phyloP scores from a whole-genome alignment of 805 yeast genomes.

The Maudiozyma pseudohumilis region DNA sequence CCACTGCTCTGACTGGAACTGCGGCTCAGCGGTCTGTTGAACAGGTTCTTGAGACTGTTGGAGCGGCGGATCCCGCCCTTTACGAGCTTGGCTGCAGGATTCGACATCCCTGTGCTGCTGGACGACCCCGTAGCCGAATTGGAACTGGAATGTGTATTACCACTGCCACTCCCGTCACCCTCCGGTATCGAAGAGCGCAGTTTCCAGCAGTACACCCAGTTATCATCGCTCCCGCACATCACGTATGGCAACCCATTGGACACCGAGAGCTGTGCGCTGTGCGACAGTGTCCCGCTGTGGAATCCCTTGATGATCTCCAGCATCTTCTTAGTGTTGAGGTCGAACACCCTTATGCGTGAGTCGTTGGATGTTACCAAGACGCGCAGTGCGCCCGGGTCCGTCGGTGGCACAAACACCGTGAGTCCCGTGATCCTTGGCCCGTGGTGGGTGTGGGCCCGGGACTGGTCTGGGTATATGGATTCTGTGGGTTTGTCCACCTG shows the following conservation, averaged over 20 bases:
- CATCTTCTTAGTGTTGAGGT: constrained; percentile 42
- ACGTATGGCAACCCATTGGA: constrained; percentile 21
- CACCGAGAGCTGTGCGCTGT: constrained; percentile 38
- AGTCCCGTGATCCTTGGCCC: constrained; percentile 72
- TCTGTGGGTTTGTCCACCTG: constrained; percentile 7
- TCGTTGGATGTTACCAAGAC: constrained; percentile 71
- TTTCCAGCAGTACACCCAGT: constrained; percentile 78
- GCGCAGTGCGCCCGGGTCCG: constrained; percentile 27
- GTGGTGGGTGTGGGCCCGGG: constrained; percentile 14
- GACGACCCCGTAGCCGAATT: too few species aligned
- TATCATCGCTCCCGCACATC: constrained; percentile 79
- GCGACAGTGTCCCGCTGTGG: constrained; percentile 59
- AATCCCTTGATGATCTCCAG: constrained; percentile 66
- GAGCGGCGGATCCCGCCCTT: constrained; percentile 7
- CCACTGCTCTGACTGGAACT: constrained; percentile 6
- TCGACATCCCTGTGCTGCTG: too few species aligned
- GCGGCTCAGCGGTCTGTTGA: constrained; percentile 7
- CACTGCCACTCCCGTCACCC: neutral
- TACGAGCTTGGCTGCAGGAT: neutral
- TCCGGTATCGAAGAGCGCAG: constrained; percentile 23
- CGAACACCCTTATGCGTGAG: constrained; percentile 62
- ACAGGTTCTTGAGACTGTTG: constrained; percentile 10
- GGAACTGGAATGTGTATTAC: neutral
- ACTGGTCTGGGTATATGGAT: neutral
- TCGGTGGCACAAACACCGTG: constrained; percentile 34